phyloP scores from a whole-genome alignment of 352 stramenopile genomes.

The Phytophthora ramorum region DNA sequence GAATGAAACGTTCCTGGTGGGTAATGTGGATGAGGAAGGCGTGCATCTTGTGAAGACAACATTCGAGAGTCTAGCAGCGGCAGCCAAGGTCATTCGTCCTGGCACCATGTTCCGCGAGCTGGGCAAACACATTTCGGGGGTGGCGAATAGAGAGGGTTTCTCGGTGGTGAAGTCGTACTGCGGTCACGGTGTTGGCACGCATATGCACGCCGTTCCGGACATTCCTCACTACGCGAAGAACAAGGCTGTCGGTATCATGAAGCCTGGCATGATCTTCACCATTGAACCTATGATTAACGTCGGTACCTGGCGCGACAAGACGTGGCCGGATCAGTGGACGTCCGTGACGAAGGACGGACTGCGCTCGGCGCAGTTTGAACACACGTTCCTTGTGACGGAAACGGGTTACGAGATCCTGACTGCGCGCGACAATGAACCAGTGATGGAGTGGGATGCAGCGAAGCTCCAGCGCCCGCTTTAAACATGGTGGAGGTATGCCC shows the following conservation, averaged over 20 bases:
- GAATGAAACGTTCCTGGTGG: constrained; percentile 98
- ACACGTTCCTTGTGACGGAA: constrained; percentile 99
- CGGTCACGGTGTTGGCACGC: constrained; percentile 96
- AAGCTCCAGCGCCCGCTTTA: too few species aligned
- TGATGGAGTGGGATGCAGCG: constrained; percentile 76
- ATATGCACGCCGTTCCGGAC: constrained; percentile 98
- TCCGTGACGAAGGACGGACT: constrained; percentile 95
- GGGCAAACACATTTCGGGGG: constrained; percentile 93
- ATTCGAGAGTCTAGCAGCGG: constrained; percentile 93
- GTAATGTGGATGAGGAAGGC: constrained; percentile 95
- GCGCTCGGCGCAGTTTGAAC: constrained; percentile 97
- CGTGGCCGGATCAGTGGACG: constrained; percentile 99
- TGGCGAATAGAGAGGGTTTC: constrained; percentile 88
- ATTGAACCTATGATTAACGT: constrained; percentile 99
- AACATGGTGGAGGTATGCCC: too few species aligned
- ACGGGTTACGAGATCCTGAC: constrained; percentile 98
- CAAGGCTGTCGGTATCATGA: constrained; percentile 98
- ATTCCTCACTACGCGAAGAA: constrained; percentile 98
- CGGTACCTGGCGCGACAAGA: constrained; percentile 90
- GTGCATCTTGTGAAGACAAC: constrained; percentile 93
- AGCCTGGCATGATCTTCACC: constrained; percentile 98
- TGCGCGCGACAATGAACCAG: constrained; percentile 82
- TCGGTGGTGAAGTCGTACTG: constrained; percentile 98
- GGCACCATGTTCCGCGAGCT: constrained; percentile 97
- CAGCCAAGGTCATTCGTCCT: constrained; percentile 92